phyloP scores from a whole-genome alignment of 139 green algal species.

The Asterochloris erici region DNA sequence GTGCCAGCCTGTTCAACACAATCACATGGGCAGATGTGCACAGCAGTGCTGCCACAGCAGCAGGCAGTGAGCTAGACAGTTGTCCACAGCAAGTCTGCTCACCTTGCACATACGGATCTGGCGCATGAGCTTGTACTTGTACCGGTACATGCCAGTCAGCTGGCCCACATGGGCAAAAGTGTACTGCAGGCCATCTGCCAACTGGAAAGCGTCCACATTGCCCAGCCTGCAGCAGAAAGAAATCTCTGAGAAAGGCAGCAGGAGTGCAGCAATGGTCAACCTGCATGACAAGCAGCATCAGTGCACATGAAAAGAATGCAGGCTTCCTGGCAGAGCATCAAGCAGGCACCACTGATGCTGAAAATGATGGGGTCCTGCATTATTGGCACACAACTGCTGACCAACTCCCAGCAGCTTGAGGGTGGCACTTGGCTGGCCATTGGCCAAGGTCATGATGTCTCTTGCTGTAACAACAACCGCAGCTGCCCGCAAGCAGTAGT shows the following conservation, averaged over 20 bases:
- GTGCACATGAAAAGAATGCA: too few species aligned
- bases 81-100: not conserved
- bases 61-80: too few species aligned
- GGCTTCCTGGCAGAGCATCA: too few species aligned
- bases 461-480: too few species aligned
- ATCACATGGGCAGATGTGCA: too few species aligned
- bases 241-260: conserved; percentile 15
- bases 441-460: too few species aligned
- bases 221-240: conserved; percentile 61
- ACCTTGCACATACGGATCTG: conserved; percentile 98
- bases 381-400: too few species aligned
- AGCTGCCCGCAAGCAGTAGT: too few species aligned
- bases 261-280: not conserved
- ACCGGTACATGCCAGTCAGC: conserved; percentile 96
- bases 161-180: conserved; percentile 98
- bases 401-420: too few species aligned
- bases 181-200: conserved; percentile 99
- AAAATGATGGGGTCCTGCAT: too few species aligned
- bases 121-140: conserved; percentile 99
- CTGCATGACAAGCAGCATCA: not conserved
- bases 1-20: not conserved
- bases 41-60: not conserved
- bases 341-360: too few species aligned
- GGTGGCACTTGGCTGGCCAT: too few species aligned
- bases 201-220: conserved; percentile 99